phyloP scores from a whole-genome alignment of 352 stramenopile species.

The Hyphochytrium catenoides region DNA sequence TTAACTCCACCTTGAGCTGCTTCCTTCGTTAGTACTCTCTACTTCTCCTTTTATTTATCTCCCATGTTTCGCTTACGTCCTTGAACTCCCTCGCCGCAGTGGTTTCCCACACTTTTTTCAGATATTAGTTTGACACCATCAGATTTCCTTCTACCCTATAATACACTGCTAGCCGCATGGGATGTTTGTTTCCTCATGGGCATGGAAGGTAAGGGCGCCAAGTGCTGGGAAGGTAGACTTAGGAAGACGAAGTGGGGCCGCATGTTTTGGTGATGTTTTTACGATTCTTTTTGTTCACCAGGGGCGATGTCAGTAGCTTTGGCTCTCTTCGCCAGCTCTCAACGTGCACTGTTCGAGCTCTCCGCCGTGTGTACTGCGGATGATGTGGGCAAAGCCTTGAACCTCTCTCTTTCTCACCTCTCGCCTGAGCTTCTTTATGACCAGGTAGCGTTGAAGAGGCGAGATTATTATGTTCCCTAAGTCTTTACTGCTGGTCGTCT shows the following conservation, averaged over 20 bases:
- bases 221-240: too few relatives aligned
- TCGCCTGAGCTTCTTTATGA: too few relatives aligned
- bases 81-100: too few relatives aligned
- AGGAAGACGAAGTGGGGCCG: too few relatives aligned
- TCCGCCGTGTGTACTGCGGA: slow-evolving; percentile 21
- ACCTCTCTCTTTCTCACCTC: slow-evolving; percentile 20
- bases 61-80: too few relatives aligned
- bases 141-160: slow-evolving; percentile 34
- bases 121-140: slow-evolving; percentile 40
- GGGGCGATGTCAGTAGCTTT: slow-evolving; percentile 33
- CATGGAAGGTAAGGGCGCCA: slow-evolving; percentile 51
- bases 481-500: too few relatives aligned
- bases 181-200: slow-evolving; percentile 47
- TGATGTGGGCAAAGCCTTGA: slow-evolving; percentile 30
- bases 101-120: slow-evolving; percentile 59
- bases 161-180: slow-evolving; percentile 44
- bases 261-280: too few relatives aligned
- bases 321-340: slow-evolving; percentile 29
- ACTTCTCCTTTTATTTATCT: too few relatives aligned
- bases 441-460: too few relatives aligned
- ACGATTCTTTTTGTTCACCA: too few relatives aligned
- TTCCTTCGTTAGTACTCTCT: too few relatives aligned
- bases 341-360: slow-evolving; percentile 23
- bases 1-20: too few relatives aligned
- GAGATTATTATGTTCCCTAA: slow-evolving; percentile 50